Conservation (phyloP, 2,329 filamentous ascomycete genomes). For the Teratosphaeria pseudoeucalypti region DNA sequence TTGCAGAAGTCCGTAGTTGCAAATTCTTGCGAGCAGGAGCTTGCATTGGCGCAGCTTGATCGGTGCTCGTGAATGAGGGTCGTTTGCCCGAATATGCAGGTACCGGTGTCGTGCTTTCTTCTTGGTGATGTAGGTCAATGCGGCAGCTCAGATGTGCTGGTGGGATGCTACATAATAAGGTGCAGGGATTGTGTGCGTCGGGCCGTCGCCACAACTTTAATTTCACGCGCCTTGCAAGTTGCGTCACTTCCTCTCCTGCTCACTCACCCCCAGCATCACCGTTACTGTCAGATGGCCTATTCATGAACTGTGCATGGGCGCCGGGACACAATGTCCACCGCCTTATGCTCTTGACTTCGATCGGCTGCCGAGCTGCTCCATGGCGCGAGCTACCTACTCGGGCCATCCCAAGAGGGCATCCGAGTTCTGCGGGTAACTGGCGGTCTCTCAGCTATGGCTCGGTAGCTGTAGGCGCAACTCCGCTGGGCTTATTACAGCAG, state of each 20-base stretch:
- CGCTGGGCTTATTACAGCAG: neutral
- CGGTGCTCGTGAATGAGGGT: neutral
- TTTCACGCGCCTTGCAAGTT: neutral
- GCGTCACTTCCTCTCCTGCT: neutral
- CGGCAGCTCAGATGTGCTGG: neutral
- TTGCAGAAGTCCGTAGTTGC: constrained; percentile 18
- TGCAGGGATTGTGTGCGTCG: neutral
- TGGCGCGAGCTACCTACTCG: neutral
- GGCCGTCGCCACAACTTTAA: neutral
- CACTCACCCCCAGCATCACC: neutral
- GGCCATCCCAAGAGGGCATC: neutral
- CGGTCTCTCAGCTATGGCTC: neutral
- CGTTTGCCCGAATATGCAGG: neutral
- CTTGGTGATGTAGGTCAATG: neutral
- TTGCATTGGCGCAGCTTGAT: constrained; percentile 23
- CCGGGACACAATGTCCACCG: neutral
- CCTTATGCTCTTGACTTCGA: neutral
- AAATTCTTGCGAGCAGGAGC: constrained; percentile 22
- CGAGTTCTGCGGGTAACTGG: neutral
- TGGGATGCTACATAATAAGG: neutral
- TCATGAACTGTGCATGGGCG: neutral
- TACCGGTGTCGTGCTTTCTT: neutral
- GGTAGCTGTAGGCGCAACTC: neutral
- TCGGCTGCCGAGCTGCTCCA: neutral
- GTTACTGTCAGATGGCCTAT: neutral